Evolutionary conservation across 1,284 basidiomycete genomes (phyloP).

Genomic region (Boletus semigastroideus): DNA sequence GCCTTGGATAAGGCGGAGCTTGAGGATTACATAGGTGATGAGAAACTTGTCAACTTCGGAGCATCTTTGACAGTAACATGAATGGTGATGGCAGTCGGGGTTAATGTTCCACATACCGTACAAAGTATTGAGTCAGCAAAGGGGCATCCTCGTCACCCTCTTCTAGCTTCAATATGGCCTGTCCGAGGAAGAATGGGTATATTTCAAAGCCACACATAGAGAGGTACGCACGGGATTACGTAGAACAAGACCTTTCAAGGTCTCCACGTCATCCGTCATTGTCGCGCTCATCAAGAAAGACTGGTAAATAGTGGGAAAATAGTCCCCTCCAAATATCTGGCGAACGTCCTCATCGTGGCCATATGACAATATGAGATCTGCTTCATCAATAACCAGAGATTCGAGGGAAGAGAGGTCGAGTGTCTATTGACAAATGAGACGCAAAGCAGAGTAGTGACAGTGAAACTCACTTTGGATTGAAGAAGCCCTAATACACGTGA

Average conservation of each 20-base stretch:
- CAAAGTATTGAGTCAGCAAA: constrained; percentile 84
- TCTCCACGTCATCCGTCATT: constrained; percentile 93
- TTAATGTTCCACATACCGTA: constrained; percentile 48
- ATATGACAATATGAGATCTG: constrained; percentile 96
- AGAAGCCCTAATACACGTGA: constrained; percentile 79
- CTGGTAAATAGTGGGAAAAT: constrained; percentile 88
- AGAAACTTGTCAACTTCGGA: constrained; percentile 97
- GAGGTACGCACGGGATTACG: constrained; percentile 74
- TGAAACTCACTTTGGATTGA: constrained; percentile 64
- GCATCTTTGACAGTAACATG: constrained; percentile 48
- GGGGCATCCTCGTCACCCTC: constrained; percentile 80
- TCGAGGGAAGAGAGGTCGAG: constrained; percentile 67
- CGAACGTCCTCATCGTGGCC: constrained; percentile 93
- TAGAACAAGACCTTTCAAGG: constrained; percentile 85
- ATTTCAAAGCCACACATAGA: background rate
- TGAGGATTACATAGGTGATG: constrained; percentile 91
- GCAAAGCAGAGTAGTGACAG: background rate
- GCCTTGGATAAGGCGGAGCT: constrained; percentile 91
- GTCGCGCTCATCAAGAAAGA: constrained; percentile 98
- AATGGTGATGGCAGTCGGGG: background rate
- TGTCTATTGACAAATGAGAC: constrained; percentile 41
- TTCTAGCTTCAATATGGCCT: constrained; percentile 85
- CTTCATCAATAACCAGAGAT: constrained; percentile 95
- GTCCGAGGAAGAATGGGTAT: constrained; percentile 23
- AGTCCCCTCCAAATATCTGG: constrained; percentile 75